Evolutionary conservation across 2,329 filamentous ascomycete species (phyloP), one percentile per base, ranked within the genome.

Genomic region (Cytospora leucostoma): DNA sequence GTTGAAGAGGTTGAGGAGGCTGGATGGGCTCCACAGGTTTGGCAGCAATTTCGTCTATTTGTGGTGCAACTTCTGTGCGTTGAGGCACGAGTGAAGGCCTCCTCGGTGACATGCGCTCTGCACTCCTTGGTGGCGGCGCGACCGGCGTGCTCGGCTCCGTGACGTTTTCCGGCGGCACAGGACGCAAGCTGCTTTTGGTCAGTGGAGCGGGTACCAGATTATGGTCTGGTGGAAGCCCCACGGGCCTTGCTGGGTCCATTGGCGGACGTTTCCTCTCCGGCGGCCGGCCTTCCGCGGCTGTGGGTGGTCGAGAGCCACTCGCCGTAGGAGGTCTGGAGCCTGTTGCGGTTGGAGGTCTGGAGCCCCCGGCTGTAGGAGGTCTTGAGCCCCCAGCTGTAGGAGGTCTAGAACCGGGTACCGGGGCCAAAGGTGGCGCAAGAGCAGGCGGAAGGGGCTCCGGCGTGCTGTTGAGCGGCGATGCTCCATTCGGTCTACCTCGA

Each of bases 241-340:
- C 80, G 77, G 83, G 83, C 37, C 84, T 78, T 7, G 82, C 74
- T 8, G 83, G 81, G 64, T 88, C 84, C 85, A 91, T 89, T 0
- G 87, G 86, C 2, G 88, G 88, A 56, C 88, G 78, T 72, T 82
- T 87, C 66, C 88, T 80, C 68, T 89, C 87, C 0, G 88, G 88
- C 1, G 84, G 80, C 38, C 78, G 79, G 27, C 82, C 76, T 40
- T 81, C 80, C 8, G 73, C 70, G 17, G 72, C 67, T 37, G 71
- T 71, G n/a, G 51, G 12, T 12, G 59, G 19, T 21, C 59, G 55
- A 8, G 33, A 5, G 49, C 15, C 49, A 33, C 51, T 59, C 13
- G 59, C 40, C 17, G 53, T 53, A 54, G 37, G 19, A 53, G 21
- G 15, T 12, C 19, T 19, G n/a, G 44, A 27, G 27, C 27, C 27